phyloP scores from a whole-genome alignment of 768 basidiomycete species.

The Tephrocybe rancida region DNA sequence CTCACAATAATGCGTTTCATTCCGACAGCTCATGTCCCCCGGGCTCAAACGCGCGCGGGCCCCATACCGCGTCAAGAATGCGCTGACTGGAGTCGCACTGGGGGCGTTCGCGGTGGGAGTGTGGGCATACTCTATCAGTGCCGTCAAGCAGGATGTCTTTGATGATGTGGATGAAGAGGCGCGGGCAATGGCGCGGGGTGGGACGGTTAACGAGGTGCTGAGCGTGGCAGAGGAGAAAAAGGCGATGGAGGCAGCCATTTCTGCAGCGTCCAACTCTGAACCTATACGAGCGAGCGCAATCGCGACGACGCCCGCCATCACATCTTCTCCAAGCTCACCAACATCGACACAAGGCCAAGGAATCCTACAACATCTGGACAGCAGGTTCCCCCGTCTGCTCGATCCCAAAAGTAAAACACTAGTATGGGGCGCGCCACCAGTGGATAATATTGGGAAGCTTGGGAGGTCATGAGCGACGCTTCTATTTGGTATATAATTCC shows the following conservation, averaged over 20 bases:
- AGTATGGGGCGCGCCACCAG: constrained; percentile 73
- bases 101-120: constrained; percentile 78
- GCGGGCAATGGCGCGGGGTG: constrained; percentile 46
- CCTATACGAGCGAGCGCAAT: constrained; percentile 1
- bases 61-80: constrained; percentile 81
- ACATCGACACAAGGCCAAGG: constrained; percentile 35
- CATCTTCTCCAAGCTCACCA: background rate
- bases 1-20: background rate
- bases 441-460: constrained; percentile 61
- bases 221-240: constrained; percentile 32
- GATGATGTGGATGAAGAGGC: constrained; percentile 85
- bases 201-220: constrained; percentile 23
- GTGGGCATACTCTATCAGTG: constrained; percentile 91
- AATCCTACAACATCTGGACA: constrained; percentile 46
- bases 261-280: background rate
- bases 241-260: constrained; percentile 22
- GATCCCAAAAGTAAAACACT: constrained; percentile 66
- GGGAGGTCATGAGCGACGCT: constrained; percentile 10
- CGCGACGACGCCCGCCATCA: background rate
- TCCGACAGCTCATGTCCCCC: constrained; percentile 74
- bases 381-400: constrained; percentile 49
- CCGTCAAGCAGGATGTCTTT: constrained; percentile 93
- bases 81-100: constrained; percentile 72
- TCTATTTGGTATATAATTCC: constrained; percentile 3
- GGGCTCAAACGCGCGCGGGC: constrained; percentile 86